Conservation (phyloP, 2,329 filamentous ascomycete genomes). For the Aspergillus ochraceus region DNA sequence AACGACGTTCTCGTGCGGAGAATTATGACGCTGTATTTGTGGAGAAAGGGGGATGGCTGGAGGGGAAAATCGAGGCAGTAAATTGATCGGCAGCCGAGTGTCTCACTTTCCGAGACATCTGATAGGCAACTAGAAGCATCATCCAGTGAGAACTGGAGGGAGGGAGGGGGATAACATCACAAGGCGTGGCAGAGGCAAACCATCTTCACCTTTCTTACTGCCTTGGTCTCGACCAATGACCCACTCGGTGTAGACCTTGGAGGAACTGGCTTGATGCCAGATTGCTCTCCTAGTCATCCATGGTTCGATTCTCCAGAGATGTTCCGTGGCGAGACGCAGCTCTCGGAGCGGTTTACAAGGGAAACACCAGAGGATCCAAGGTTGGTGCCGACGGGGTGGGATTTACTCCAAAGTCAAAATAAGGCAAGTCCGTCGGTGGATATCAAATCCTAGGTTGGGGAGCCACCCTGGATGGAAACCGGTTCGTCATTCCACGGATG, state of each 20-base stretch:
- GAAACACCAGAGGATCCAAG: not conserved
- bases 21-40: not conserved
- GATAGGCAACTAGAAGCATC: not conserved
- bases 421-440: not conserved
- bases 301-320: not conserved
- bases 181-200: not conserved
- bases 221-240: not conserved
- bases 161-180: not conserved
- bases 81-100: not conserved
- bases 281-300: not conserved
- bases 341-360: not conserved
- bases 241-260: not conserved
- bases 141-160: not conserved
- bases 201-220: not conserved
- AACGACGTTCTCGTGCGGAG: not conserved
- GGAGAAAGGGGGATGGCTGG: not conserved
- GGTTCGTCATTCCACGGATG: too few relatives aligned
- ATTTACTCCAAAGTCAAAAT: not conserved
- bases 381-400: not conserved
- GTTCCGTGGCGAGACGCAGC: not conserved
- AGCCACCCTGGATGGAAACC: too few relatives aligned
- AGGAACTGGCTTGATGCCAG: not conserved
- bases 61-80: not conserved
- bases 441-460: not conserved
- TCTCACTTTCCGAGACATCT: constrained; percentile 1